These are phyloP conservation scores for Rhizopogon rudus DNA, from an alignment of 768 basidiomycete genomes.

Conservation along the genomic window DNA sequence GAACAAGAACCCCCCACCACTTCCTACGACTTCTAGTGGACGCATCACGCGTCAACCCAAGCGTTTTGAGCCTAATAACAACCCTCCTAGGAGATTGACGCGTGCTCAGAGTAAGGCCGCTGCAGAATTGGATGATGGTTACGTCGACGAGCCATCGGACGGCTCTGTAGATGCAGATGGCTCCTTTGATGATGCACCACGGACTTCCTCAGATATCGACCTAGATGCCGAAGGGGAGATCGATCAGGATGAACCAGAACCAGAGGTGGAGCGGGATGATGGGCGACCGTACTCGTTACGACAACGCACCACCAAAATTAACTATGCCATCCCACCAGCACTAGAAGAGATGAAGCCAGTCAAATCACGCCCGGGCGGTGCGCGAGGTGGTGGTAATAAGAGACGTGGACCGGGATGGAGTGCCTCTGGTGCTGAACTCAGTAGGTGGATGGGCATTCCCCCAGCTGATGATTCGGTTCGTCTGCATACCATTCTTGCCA, in stretches of 20 bases:
- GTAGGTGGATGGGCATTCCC: slow-evolving; percentile 73
- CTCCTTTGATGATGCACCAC: slow-evolving; percentile 51
- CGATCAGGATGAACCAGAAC: slow-evolving; percentile 37
- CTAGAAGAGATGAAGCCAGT: slow-evolving; percentile 59
- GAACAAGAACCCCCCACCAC: slow-evolving; percentile 25
- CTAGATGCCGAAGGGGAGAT: slow-evolving; percentile 32
- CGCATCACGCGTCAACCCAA: slow-evolving; percentile 23
- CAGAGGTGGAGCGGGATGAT: slow-evolving; percentile 34
- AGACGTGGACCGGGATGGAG: slow-evolving; percentile 69
- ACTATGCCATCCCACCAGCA: slow-evolving; percentile 80
- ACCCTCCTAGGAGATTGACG: slow-evolving; percentile 10
- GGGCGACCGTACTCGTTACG: slow-evolving; percentile 52
- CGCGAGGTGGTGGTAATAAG: slow-evolving; percentile 33
- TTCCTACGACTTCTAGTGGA: slow-evolving; percentile 13
- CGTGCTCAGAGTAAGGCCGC: slow-evolving; percentile 19
- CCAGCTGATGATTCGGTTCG: slow-evolving; percentile 64
- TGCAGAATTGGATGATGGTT: slow-evolving; percentile 46
- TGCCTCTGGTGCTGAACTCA: slow-evolving; percentile 70
- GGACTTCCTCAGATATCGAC: slow-evolving; percentile 33
- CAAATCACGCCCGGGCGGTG: slow-evolving; percentile 30
- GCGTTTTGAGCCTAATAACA: slow-evolving; percentile 1
- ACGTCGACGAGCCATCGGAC: slow-evolving; percentile 44
- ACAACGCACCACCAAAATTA: slow-evolving; percentile 53
- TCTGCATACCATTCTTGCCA: slow-evolving; percentile 8
- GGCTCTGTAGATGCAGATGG: slow-evolving; percentile 54